Evolutionary conservation across 2,329 filamentous ascomycete species (phyloP).

Genomic region (Allantophomopsis lycopodina): DNA sequence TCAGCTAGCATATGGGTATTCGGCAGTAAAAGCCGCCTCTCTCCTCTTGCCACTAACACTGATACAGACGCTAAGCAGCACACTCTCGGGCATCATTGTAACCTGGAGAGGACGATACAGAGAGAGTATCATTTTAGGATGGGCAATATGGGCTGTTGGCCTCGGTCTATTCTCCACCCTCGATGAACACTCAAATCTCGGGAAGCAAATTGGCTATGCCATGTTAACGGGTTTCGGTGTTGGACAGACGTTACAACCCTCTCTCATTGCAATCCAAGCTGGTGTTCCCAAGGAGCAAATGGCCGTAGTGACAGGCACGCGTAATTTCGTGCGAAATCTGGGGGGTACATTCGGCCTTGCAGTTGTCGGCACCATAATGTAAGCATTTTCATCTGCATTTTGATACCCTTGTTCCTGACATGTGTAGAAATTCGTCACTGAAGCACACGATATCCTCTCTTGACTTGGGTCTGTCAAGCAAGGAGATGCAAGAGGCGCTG

Average conservation of each 20-base stretch:
- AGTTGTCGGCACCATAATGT: conserved; percentile 24
- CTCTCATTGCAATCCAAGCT: conserved; percentile 24
- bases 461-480: conserved; percentile 9
- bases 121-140: conserved; percentile 38
- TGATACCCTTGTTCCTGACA: no score
- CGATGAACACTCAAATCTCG: conserved; percentile 29
- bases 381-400: conserved; percentile 1
- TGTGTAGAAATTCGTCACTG: no score
- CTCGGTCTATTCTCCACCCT: conserved; percentile 38
- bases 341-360: conserved; percentile 25
- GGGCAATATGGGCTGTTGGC: conserved; percentile 34
- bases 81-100: conserved; percentile 35
- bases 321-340: conserved; percentile 25
- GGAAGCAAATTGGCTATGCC: conserved; percentile 39
- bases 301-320: conserved; percentile 21
- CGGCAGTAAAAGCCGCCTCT: conserved; percentile 25
- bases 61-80: conserved; percentile 30
- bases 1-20: conserved; percentile 29
- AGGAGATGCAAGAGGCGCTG: not conserved
- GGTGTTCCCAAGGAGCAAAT: conserved; percentile 23
- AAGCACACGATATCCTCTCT: no score
- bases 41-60: conserved; percentile 29
- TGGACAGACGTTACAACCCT: conserved; percentile 35
- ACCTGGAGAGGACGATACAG: conserved; percentile 37
- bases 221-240: conserved; percentile 36